Base-by-base conservation (phyloP, 768 basidiomycete species). In the Cyathus striatus region DNA sequence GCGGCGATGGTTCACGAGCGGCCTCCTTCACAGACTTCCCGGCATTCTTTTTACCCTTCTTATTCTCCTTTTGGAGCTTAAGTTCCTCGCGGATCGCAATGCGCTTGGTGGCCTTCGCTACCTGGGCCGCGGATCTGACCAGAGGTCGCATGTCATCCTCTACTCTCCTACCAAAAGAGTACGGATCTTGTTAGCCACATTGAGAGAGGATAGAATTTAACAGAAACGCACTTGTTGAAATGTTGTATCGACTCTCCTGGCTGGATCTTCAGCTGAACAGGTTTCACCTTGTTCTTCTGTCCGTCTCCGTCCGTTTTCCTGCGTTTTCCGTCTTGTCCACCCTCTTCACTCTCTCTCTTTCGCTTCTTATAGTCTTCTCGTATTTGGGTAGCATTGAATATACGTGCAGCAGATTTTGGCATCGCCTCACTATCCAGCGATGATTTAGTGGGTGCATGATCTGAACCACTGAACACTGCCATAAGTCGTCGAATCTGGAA, bases 161-260 rank as follows among this genome's bases (percentile, higher is more conserved):
- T 2, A 90, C 85, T 30, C 88, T 75, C 59, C 87, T 89, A 41
- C 2, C 37, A 13, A 30, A 38, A 21, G 21, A 6, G n/a, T 33
- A 4, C 17, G n/a, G n/a, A n/a, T n/a, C n/a, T n/a, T n/a, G n/a
- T n/a, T n/a, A n/a, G n/a, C n/a, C n/a, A n/a, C n/a, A n/a, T n/a
- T n/a, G n/a, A n/a, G n/a, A n/a, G n/a, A n/a, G n/a, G n/a, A n/a
- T n/a, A n/a, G n/a, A n/a, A n/a, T n/a, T n/a, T 21, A 21, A 47
- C 22, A 42, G 30, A 32, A 23, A 59, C 76, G 40, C 51, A 87
- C 87, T 78, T 69, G 58, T 88, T 84, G 59, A 89, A 90, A 63
- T 87, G 82, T 42, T 76, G 70, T 41, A 90, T 70, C 1, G 85
- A 81, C 59, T 90, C 88, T 34, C 82, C 79, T 0, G 78, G 76